phyloP scores from a whole-genome alignment of 1,284 basidiomycete species.

The Spongiforma sp. region DNA sequence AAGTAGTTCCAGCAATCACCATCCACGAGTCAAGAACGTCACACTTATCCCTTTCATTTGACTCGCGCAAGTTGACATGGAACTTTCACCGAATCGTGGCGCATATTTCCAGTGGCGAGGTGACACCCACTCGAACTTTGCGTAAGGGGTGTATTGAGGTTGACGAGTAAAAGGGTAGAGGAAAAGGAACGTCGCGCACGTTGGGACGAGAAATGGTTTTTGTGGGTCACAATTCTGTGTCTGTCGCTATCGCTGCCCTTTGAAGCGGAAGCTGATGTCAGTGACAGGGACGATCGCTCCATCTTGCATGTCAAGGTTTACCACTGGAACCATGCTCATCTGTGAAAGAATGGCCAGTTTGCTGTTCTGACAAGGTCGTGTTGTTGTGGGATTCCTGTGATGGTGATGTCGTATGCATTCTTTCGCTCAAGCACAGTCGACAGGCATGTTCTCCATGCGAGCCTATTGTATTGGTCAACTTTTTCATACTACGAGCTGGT shows the following conservation, averaged over 20 bases:
- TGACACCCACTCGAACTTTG: not conserved
- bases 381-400: too few relatives aligned
- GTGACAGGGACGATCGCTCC: not conserved
- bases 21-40: not conserved
- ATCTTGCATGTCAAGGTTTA: constrained; percentile 1
- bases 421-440: too few relatives aligned
- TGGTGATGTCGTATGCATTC: too few relatives aligned
- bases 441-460: too few relatives aligned
- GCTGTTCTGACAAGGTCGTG: too few relatives aligned
- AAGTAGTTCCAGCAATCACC: not conserved
- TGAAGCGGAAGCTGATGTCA: too few relatives aligned
- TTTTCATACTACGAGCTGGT: too few relatives aligned
- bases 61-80: too few relatives aligned
- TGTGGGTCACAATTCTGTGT: not conserved
- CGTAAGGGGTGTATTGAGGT: not conserved
- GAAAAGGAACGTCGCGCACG: not conserved
- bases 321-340: constrained; percentile 1
- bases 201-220: not conserved
- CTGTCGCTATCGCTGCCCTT: too few relatives aligned
- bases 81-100: too few relatives aligned
- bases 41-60: too few relatives aligned
- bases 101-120: not conserved
- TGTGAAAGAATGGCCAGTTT: not conserved
- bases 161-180: not conserved
- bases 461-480: too few relatives aligned